Evolutionary conservation across 2,329 filamentous ascomycete genomes (phyloP).

Genomic region (Fusarium sp.): DNA sequence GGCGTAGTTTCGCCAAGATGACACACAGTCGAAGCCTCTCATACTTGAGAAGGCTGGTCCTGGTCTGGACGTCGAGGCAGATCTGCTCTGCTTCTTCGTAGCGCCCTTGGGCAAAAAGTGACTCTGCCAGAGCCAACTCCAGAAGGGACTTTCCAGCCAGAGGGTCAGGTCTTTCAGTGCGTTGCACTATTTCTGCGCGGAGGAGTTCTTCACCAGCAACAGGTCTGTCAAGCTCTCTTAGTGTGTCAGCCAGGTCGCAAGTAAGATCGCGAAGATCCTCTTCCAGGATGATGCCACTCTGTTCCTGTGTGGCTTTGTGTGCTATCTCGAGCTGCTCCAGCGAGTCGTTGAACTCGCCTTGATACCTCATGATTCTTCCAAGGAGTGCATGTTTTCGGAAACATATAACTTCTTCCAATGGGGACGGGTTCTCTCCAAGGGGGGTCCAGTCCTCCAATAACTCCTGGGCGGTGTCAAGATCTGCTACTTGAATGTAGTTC

Average conservation of each 20-base stretch:
- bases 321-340: slow-evolving; percentile 22
- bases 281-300: slow-evolving; percentile 27
- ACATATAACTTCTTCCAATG: slow-evolving; percentile 26
- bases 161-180: slow-evolving; percentile 14
- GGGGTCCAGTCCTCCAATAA: slow-evolving; percentile 31
- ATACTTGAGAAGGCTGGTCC: slow-evolving; percentile 35
- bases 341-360: slow-evolving; percentile 30
- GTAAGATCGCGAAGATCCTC: slow-evolving; percentile 37
- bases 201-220: slow-evolving; percentile 25
- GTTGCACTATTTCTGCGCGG: slow-evolving; percentile 27
- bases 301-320: slow-evolving; percentile 10
- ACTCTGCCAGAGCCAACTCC: slow-evolving; percentile 34
- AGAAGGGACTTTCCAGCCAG: slow-evolving; percentile 33
- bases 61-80: slow-evolving; percentile 24
- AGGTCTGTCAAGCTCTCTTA: slow-evolving; percentile 35
- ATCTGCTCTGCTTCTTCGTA: slow-evolving; percentile 30
- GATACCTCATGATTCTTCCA: slow-evolving; percentile 32
- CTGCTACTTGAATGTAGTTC: slow-evolving; percentile 35
- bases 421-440: slow-evolving; percentile 22
- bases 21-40: slow-evolving; percentile 33
- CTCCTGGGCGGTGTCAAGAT: slow-evolving; percentile 28
- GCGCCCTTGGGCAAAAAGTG: slow-evolving; percentile 34
- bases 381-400: slow-evolving; percentile 36
- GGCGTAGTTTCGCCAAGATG: slow-evolving; percentile 34
- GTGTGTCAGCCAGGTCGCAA: slow-evolving; percentile 37